A percentile compares a stretch with the other conserved stretches of the same genome.
Evolutionary conservation across 2,329 filamentous ascomycete species (phyloP).

Genomic region (Xylariales sp.): DNA sequence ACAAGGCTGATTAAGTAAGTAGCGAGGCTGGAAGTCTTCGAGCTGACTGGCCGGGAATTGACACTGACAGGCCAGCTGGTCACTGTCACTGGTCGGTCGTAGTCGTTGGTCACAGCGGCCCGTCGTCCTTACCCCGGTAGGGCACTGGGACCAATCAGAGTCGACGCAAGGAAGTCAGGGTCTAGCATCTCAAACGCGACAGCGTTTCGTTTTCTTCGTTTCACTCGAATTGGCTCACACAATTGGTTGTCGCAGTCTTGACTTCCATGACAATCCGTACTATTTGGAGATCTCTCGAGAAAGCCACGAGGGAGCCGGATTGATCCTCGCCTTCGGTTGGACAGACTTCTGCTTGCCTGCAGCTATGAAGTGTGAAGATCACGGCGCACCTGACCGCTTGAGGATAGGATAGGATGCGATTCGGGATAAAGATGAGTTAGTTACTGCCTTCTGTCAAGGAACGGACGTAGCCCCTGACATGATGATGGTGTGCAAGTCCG

Average conservation of each 20-base stretch:
- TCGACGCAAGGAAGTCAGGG: slow-evolving; percentile 1
- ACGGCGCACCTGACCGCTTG: neutral
- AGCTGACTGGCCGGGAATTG: no score
- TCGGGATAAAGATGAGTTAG: no score
- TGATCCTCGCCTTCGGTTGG: neutral
- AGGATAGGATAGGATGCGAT: neutral
- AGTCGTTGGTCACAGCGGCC: no score
- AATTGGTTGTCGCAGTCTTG: slow-evolving; percentile 1
- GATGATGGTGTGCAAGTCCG: no score
- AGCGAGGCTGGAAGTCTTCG: no score
- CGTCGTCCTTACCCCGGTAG: no score
- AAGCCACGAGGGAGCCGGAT: neutral
- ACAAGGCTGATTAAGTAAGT: no score
- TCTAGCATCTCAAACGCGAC: slow-evolving; percentile 7
- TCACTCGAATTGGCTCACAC: neutral
- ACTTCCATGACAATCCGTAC: neutral
- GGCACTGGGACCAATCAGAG: slow-evolving; percentile 7
- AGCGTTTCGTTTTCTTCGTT: slow-evolving; percentile 7
- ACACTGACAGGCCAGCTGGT: no score
- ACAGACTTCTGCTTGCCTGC: neutral
- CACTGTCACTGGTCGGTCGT: no score
- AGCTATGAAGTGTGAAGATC: neutral
- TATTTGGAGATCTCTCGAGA: neutral
- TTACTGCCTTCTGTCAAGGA: no score
- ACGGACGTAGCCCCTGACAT: no score